Conservation (phyloP, 108 stramenopile genomes). For the Cylindrotheca fusiformis region DNA sequence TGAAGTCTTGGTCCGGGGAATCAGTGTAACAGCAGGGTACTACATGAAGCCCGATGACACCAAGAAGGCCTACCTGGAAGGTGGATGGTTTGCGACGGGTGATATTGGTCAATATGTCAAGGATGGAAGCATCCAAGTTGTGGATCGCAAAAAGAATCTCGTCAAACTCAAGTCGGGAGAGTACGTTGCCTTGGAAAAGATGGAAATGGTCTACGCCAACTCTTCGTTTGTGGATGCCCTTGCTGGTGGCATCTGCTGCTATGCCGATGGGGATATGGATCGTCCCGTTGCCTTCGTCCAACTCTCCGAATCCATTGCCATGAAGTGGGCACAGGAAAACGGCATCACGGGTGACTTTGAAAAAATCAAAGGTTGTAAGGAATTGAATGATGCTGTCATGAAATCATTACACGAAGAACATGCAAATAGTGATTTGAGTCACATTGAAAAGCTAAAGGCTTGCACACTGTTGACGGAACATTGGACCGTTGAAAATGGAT, state of each 20-base stretch:
- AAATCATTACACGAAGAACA: constrained; percentile 59
- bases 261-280: no score
- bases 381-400: constrained; percentile 71
- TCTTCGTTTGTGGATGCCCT: constrained; percentile 69
- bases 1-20: constrained; percentile 71
- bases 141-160: constrained; percentile 90
- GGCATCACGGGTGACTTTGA: constrained; percentile 62
- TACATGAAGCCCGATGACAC: constrained; percentile 85
- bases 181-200: constrained; percentile 86
- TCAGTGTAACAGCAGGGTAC: constrained; percentile 69
- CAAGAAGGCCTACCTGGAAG: constrained; percentile 72
- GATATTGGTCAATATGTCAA: constrained; percentile 86
- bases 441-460: constrained; percentile 71
- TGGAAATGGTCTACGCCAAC: constrained; percentile 81
- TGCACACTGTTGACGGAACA: constrained; percentile 52
- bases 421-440: constrained; percentile 65
- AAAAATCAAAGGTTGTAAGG: constrained; percentile 50
- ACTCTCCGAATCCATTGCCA: constrained; percentile 50
- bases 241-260: no score
- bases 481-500: constrained; percentile 89
- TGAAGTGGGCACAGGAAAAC: constrained; percentile 74
- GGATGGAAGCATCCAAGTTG: constrained; percentile 81
- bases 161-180: constrained; percentile 94
- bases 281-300: no score
- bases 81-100: constrained; percentile 86